Evolutionary conservation across 441 rosid genomes (phyloP), one percentile per base, ranked within the genome.

Genomic region (Lagerstroemia fauriei): DNA sequence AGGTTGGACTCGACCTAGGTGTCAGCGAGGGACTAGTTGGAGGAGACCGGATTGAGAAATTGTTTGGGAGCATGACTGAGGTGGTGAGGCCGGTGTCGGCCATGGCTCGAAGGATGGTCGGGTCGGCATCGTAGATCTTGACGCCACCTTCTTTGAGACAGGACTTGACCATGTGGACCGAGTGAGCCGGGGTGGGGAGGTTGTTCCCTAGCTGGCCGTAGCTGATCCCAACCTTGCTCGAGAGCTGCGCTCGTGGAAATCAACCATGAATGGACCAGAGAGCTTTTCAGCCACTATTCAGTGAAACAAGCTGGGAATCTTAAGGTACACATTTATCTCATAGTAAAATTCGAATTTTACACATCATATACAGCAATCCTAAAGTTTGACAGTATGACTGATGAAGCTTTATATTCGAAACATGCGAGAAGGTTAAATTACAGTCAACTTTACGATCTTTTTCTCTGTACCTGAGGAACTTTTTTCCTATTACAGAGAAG

Each of bases 91-190:
- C 90, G n/a, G 91, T 92, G 88, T 89, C 57, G 32, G 80, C 78
- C 31, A 93, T 86, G 18, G 98, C 88, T 59, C 80, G 47, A 73
- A 94, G 96, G 91, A 94, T 94, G 7, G 79, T 24, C 7, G 95
- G 97, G 71, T 91, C 85, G 27, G 97, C 95, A 73, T 90, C 94
- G 82, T 93, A 93, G 94, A 96, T 90, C 81, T 94, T 96, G 82
- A 96, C 93, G 0, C 92, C 88, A 74, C 86, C 82, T 10, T 93
- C 97, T 78, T 88, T 92, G 72, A 93, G 90, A 25, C 90, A 89
- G 87, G 72, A 29, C 79, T 90, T 85, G 79, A 92, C 87, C 29
- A 93, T 91, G 78, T 88, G 83, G 81, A 90, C 87, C 3, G 98
- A 89, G 44, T 84, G 79, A 9, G 85, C 3, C 9, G 95, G 94